A percentile compares a stretch with the other conserved stretches of the same genome.
Conservation (phyloP, 2,329 filamentous ascomycete genomes). For the Plenodomus biglobosus region DNA sequence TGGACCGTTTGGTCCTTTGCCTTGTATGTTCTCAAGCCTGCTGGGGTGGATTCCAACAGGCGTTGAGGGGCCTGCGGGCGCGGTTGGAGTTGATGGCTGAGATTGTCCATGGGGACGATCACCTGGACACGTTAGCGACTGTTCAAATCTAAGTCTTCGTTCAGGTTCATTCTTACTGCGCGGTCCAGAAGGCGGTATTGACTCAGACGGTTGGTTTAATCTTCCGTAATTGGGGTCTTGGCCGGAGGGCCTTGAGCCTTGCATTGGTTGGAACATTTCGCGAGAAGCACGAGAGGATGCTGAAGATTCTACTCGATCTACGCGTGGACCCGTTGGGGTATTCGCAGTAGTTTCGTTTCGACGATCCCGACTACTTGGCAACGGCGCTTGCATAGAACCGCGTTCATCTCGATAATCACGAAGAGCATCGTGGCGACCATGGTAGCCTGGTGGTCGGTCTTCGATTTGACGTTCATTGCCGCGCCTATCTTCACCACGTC, state of each 20-base stretch:
- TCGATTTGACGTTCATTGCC: constrained; percentile 30
- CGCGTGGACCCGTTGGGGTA: constrained; percentile 57
- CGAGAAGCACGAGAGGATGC: constrained; percentile 31
- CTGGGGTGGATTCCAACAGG: constrained; percentile 57
- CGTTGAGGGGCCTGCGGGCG: constrained; percentile 36
- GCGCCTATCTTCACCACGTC: constrained; percentile 26
- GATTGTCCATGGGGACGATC: constrained; percentile 33
- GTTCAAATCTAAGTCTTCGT: neutral
- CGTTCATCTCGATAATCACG: constrained; percentile 41
- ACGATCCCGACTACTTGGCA: constrained; percentile 43
- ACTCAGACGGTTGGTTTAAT: constrained; percentile 51
- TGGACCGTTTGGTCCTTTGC: constrained; percentile 13
- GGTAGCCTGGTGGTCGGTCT: constrained; percentile 28
- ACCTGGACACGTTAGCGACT: constrained; percentile 14
- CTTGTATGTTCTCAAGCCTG: constrained; percentile 51
- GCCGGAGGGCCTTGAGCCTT: constrained; percentile 40
- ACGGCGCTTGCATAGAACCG: constrained; percentile 17
- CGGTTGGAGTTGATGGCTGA: constrained; percentile 32
- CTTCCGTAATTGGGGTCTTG: constrained; percentile 54
- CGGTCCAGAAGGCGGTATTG: constrained; percentile 58
- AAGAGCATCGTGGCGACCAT: constrained; percentile 25
- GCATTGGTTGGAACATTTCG: constrained; percentile 46
- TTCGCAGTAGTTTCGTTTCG: constrained; percentile 44
- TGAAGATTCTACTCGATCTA: constrained; percentile 42
- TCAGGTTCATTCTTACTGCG: constrained; percentile 42